A percentile compares a stretch with the other conserved stretches of the same genome.
Conservation (phyloP, 192 early-diverging fungal genomes). For the Phlyctochytrium planicorne region DNA sequence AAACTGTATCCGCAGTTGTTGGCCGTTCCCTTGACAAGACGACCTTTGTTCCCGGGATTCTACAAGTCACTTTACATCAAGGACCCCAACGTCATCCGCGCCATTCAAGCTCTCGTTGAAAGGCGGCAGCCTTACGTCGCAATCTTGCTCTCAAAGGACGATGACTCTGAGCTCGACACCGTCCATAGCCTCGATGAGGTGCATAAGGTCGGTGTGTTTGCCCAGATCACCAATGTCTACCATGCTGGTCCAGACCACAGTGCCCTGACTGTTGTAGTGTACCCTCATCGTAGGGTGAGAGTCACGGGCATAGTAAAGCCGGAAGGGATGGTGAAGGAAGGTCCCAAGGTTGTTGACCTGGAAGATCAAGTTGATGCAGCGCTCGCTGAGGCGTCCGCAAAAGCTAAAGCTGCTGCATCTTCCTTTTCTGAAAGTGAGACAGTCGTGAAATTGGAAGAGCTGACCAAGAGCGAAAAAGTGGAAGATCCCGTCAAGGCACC, state of each 20-base stretch:
- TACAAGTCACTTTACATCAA: slow-evolving; percentile 98
- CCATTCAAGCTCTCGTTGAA: slow-evolving; percentile 88
- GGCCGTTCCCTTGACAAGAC: slow-evolving; percentile 86
- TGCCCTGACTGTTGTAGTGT: slow-evolving; percentile 86
- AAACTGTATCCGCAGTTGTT: slow-evolving; percentile 92
- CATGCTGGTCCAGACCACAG: slow-evolving; percentile 62
- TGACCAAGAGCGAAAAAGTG: too few species aligned
- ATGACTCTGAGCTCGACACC: slow-evolving; percentile 81
- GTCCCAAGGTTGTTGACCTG: not conserved
- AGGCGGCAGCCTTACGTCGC: slow-evolving; percentile 96
- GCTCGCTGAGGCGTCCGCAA: slow-evolving; percentile 1
- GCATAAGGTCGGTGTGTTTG: slow-evolving; percentile 91
- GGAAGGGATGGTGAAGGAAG: too few species aligned
- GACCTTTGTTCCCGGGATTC: slow-evolving; percentile 95
- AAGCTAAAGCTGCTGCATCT: slow-evolving; percentile 15
- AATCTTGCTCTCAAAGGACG: slow-evolving; percentile 91
- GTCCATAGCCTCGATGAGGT: slow-evolving; percentile 76
- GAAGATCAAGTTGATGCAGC: slow-evolving; percentile 7
- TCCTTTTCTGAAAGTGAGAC: too few species aligned
- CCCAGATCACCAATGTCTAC: slow-evolving; percentile 93
- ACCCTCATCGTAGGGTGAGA: slow-evolving; percentile 89
- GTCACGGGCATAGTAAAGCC: slow-evolving; percentile 49
- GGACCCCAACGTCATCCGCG: slow-evolving; percentile 86
- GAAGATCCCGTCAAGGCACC: too few species aligned
- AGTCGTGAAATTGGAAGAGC: too few species aligned